Evolutionary conservation across 73 alveolate species (phyloP).

Genomic region (Diophrys sp.): DNA sequence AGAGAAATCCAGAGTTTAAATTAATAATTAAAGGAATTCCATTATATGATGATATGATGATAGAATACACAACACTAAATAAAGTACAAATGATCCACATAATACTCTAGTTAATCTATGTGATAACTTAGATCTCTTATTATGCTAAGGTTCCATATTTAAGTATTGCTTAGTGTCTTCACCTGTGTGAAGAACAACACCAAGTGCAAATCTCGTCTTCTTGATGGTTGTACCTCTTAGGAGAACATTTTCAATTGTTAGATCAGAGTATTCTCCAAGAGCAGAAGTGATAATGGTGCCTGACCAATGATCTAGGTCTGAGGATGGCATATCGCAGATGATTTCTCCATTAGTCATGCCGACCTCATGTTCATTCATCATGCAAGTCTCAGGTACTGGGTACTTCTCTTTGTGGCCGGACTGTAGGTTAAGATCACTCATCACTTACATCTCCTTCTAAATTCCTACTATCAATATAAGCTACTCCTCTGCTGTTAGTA

Average conservation of each 20-base stretch:
- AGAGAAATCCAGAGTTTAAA: too few species aligned
- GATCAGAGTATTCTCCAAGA: not conserved
- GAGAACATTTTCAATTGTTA: constrained; percentile 72
- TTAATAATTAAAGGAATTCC: too few species aligned
- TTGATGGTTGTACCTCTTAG: constrained; percentile 91
- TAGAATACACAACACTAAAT: too few species aligned
- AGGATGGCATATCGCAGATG: constrained; percentile 77
- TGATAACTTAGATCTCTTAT: too few species aligned
- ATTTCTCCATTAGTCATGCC: constrained; percentile 53
- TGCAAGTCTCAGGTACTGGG: not conserved
- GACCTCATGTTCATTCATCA: not conserved
- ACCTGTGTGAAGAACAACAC: constrained; percentile 92
- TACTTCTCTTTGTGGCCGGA: not conserved
- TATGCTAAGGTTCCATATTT: too few species aligned
- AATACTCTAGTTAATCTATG: too few species aligned
- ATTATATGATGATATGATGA: too few species aligned
- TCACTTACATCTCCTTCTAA: not conserved
- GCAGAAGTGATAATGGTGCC: constrained; percentile 53
- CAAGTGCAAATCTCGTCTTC: constrained; percentile 84
- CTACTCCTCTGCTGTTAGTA: constrained; percentile 71
- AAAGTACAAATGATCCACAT: too few species aligned
- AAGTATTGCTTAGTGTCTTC: constrained; percentile 70
- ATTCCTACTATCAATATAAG: constrained; percentile 19
- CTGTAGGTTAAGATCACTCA: too few species aligned
- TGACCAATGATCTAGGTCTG: constrained; percentile 70